Conservation (phyloP, 2,329 filamentous ascomycete genomes). For the Ophiostoma montium region DNA sequence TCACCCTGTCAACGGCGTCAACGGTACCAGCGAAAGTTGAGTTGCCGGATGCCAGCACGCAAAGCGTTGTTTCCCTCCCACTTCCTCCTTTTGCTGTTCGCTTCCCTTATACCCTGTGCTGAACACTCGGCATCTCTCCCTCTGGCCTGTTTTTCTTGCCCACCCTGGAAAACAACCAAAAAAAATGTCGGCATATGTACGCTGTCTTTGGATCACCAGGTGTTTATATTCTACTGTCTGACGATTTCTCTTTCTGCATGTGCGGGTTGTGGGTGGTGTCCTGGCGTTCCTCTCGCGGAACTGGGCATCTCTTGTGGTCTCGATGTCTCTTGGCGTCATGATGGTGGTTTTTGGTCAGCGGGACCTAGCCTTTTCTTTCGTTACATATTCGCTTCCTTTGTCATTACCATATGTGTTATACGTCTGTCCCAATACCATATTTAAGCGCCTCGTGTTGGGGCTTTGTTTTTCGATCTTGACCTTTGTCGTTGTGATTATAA, state of each 20-base stretch:
- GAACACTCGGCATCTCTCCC: too few relatives aligned
- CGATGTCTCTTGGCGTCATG: background rate
- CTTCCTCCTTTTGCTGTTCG: background rate
- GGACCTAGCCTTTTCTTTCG: background rate
- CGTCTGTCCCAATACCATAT: background rate
- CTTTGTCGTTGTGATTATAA: too few relatives aligned
- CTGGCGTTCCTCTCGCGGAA: background rate
- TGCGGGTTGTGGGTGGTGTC: background rate
- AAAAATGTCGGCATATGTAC: too few relatives aligned
- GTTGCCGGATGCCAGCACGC: background rate
- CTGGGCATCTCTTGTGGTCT: background rate
- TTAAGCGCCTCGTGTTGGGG: background rate
- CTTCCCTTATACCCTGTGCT: background rate
- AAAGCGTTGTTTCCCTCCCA: background rate
- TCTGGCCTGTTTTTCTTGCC: too few relatives aligned
- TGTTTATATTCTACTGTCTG: background rate
- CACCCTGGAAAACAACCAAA: too few relatives aligned
- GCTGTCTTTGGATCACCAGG: background rate
- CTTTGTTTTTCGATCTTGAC: too few relatives aligned
- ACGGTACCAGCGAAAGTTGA: slow-evolving; percentile 11
- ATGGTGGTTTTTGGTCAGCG: background rate
- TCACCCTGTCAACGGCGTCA: slow-evolving; percentile 15
- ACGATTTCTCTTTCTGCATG: background rate
- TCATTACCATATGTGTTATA: background rate
- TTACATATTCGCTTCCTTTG: background rate